phyloP scores from a whole-genome alignment of 768 basidiomycete species.

The Polyporus arcularius region DNA sequence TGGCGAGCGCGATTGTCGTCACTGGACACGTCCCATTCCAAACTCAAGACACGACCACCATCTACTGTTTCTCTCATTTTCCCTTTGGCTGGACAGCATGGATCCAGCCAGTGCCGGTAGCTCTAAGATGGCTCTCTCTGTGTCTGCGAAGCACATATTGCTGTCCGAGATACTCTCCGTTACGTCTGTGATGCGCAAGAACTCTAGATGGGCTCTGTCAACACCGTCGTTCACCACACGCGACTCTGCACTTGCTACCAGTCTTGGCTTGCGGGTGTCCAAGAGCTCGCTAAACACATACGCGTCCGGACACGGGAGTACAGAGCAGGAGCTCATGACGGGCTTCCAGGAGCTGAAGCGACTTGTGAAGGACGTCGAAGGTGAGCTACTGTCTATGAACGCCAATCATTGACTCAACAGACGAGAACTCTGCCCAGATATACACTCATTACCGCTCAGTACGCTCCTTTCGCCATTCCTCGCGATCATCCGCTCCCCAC shows the following conservation, averaged over 20 bases:
- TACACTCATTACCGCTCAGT: constrained; percentile 56
- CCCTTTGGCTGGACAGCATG: constrained; percentile 1
- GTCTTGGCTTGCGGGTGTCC: constrained; percentile 71
- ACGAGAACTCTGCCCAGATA: constrained; percentile 44
- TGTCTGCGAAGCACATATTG: constrained; percentile 76
- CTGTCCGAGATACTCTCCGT: constrained; percentile 90
- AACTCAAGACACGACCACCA: background rate
- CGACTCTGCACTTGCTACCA: constrained; percentile 70
- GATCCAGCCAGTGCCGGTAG: background rate
- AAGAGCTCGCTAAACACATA: constrained; percentile 46
- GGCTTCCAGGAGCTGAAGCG: constrained; percentile 88
- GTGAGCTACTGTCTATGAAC: constrained; percentile 35
- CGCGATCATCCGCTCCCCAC: constrained; percentile 86
- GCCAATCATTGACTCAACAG: background rate
- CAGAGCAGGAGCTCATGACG: constrained; percentile 84
- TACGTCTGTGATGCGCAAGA: constrained; percentile 95
- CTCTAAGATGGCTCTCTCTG: constrained; percentile 16
- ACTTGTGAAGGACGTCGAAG: constrained; percentile 66
- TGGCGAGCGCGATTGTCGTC: background rate
- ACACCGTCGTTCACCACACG: constrained; percentile 58
- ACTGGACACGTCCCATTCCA: constrained; percentile 14
- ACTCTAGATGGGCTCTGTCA: constrained; percentile 91
- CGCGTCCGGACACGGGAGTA: constrained; percentile 51
- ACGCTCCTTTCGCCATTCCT: constrained; percentile 86
- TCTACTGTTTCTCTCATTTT: background rate